Evolutionary conservation across 805 yeast species (phyloP), one percentile per base, ranked within the genome.

Genomic region (Candida lessepsii): DNA sequence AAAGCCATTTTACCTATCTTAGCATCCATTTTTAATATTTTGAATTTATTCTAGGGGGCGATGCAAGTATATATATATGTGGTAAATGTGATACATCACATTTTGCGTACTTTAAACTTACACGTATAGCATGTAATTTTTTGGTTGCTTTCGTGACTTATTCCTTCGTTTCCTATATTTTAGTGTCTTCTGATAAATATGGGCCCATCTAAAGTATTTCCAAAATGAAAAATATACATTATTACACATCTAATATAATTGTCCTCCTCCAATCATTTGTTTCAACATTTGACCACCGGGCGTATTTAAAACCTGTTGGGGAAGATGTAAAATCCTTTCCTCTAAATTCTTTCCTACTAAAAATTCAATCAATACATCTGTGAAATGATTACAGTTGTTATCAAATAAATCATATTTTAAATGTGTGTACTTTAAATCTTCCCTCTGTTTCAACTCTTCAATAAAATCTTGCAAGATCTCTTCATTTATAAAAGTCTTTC

Each of bases 381-480:
- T 70, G 59, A 82, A 81, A 58, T 83, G 82, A 58, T 81, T 81
- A 58, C 88, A 81, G 52, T 81, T 81, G 57, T 81, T 81, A 39
- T 71, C 70, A 43, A 81, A 78, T 42, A 81, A 56, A 47, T 79
- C 78, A 59, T 81, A 81, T 27, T 58, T 63, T 7, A 62, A 64
- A 7, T 78, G 72, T 11, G 65, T 55, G 49, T 69, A 80, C 42
- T 70, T 74, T 35, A 41, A 40, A n/a, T 57, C 60, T 9, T 65
- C 65, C 41, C 63, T 65, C 33, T 51, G 47, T 23, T 58, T 54
- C 20, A 80, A 56, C 32, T 80, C 83, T 3, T 63, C 65, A 20
- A 81, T 47, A 51, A 70, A 81, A 35, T 78, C 86, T 26, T 63
- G 59, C 14, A 79, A 63, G 2, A 80, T 57, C 4, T 81, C 85